Base-by-base conservation (phyloP, 768 basidiomycete genomes). In the Dentipellis sp. region DNA sequence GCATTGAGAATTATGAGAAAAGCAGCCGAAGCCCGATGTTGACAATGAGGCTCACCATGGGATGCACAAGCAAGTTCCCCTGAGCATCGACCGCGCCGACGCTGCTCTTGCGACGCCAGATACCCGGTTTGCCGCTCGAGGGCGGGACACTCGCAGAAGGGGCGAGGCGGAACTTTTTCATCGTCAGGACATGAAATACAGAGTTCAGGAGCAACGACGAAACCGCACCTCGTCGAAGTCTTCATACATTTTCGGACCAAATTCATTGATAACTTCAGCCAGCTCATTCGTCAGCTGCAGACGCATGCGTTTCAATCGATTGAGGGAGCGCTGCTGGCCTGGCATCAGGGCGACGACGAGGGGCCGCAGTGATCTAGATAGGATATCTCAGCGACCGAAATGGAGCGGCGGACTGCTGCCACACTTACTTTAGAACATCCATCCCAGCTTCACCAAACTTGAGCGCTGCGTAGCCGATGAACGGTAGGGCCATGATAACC, bases 401-500 rank as follows among this genome's bases (percentile, higher is more conserved):
- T 38, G 35, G 59, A 17, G 42, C 23, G 29, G 35, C 50, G 17
- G 48, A 10, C 3, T 50, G 54, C 37, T 29, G 29, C 52, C 17
- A 36, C n/a, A 72, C 86, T 65, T 61, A 94, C 94, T 97, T 97
- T 54, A 94, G 76, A 34, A 98, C 92, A 64, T 98, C 94, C 81
- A 94, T 86, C 40, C 94, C 95, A 38, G 94, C 95, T 68, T 98
- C 94, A 39, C 94, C 94, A 64, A 97, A 97, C 68, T 97, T 95
- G 47, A 98, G 78, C 4, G 94, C 90, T 6, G 91, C 91, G 66
- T 86, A 91, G 53, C 90, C 94, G 75, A 95, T 88, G 66, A 88
- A 79, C 16, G 95, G 94, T 19, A 97, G 70, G 2, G 82, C 75
- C 5, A 78, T 71, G 53, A 88, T 72, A 53, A 91, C 83, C 9